Evolutionary conservation across 352 stramenopile genomes (phyloP).

Genomic region (Phytophthora syringae): DNA sequence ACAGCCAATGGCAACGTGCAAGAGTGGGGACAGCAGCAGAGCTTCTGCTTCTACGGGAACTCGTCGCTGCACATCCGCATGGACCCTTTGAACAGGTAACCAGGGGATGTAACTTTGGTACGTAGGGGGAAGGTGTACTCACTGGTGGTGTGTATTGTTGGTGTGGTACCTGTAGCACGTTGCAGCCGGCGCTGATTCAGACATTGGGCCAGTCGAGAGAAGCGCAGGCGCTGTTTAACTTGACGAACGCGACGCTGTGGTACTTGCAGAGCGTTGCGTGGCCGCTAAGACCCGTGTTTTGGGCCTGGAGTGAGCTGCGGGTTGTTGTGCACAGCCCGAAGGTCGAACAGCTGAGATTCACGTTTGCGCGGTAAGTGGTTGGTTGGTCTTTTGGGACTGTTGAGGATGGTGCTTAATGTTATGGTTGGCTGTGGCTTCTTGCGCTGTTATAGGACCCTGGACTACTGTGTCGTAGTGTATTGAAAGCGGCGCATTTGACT

Average conservation of each 20-base stretch:
- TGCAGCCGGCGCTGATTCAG: slow-evolving; percentile 76
- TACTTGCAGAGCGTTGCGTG: slow-evolving; percentile 63
- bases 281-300: slow-evolving; percentile 74
- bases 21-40: slow-evolving; percentile 69
- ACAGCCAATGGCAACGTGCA: slow-evolving; percentile 25
- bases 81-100: slow-evolving; percentile 75
- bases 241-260: slow-evolving; percentile 55
- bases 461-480: slow-evolving; percentile 57
- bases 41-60: slow-evolving; percentile 84
- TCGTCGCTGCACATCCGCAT: slow-evolving; percentile 74
- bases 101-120: background rate
- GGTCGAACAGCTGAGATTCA: slow-evolving; percentile 60
- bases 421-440: slow-evolving; percentile 17
- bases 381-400: background rate
- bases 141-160: slow-evolving; percentile 5
- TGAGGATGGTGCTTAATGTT: background rate
- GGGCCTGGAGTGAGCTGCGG: slow-evolving; percentile 80
- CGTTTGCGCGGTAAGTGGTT: slow-evolving; percentile 48
- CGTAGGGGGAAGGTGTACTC: slow-evolving; percentile 15
- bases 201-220: slow-evolving; percentile 69
- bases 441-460: slow-evolving; percentile 49
- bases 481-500: slow-evolving; percentile 48
- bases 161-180: slow-evolving; percentile 33
- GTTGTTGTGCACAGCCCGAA: slow-evolving; percentile 60
- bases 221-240: slow-evolving; percentile 55